Evolutionary conservation across 2,329 filamentous ascomycete species (phyloP).

Genomic region (Aspergillus hortae): DNA sequence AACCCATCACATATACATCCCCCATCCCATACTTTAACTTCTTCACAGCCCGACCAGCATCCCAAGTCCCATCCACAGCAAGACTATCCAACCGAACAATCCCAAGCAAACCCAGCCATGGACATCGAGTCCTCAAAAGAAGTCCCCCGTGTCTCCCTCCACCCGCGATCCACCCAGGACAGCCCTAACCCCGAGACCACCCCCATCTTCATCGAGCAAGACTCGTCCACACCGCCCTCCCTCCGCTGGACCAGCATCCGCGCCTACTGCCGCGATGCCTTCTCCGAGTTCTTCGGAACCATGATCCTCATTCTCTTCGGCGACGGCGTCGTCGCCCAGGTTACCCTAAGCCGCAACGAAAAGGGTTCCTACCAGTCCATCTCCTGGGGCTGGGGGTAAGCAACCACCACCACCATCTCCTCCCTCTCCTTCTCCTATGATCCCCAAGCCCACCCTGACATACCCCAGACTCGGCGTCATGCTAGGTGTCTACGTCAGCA

Average conservation of each 20-base stretch:
- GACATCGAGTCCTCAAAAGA: background rate
- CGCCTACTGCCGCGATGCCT: conserved; percentile 52
- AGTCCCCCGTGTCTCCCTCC: conserved; percentile 15
- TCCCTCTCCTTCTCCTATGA: background rate
- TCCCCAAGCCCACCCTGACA: background rate
- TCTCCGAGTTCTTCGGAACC: conserved; percentile 66
- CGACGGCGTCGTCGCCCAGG: conserved; percentile 68
- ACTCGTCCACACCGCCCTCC: conserved; percentile 5
- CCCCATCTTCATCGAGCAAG: background rate
- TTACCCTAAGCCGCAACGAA: conserved; percentile 52
- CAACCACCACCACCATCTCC: conserved; percentile 7
- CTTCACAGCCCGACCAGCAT: too few relatives aligned
- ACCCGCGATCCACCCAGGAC: conserved; percentile 1
- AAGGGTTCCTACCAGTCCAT: conserved; percentile 52
- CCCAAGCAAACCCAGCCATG: background rate
- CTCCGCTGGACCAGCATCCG: conserved; percentile 55
- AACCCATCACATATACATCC: too few relatives aligned
- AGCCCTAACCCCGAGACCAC: background rate
- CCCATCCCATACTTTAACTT: too few relatives aligned
- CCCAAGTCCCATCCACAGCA: too few relatives aligned
- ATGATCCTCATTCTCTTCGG: conserved; percentile 68
- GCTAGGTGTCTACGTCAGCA: conserved; percentile 62
- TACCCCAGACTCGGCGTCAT: conserved; percentile 58
- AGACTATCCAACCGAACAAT: too few relatives aligned
- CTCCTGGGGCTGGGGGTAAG: conserved; percentile 49